Evolutionary conservation across 805 yeast species (phyloP).

Genomic region (Wickerhamiella azymoides): DNA sequence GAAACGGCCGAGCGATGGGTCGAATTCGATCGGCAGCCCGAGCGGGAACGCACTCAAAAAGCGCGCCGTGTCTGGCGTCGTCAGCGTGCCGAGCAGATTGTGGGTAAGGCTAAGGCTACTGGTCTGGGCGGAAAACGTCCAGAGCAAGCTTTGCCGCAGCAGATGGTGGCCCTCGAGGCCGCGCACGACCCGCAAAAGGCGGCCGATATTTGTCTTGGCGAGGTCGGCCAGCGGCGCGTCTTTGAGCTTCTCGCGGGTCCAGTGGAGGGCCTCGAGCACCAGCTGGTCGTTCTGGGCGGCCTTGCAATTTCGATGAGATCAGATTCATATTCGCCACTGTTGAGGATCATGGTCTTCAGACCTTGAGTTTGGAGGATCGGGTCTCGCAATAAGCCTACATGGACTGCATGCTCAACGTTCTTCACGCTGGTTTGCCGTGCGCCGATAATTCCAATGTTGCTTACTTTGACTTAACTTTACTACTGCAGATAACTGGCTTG

Average conservation of each 20-base stretch:
- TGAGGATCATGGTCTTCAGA: too few species aligned
- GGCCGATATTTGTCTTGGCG: background rate
- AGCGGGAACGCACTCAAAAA: background rate
- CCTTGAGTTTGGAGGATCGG: too few species aligned
- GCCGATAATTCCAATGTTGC: too few species aligned
- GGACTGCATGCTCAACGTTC: too few species aligned
- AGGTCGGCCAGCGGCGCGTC: background rate
- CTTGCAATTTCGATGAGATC: too few species aligned
- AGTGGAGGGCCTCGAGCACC: background rate
- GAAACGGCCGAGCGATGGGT: background rate
- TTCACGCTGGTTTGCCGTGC: too few species aligned
- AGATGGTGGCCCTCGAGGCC: slow-evolving; percentile 31
- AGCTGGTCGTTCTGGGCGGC: background rate
- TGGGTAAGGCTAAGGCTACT: background rate
- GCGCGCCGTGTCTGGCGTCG: background rate
- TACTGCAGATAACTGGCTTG: too few species aligned
- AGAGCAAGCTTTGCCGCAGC: slow-evolving; percentile 24
- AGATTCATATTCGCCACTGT: too few species aligned
- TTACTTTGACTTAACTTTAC: too few species aligned
- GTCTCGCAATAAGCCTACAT: too few species aligned
- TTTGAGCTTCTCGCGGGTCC: background rate
- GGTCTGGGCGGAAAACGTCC: slow-evolving; percentile 20
- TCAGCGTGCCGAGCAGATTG: background rate
- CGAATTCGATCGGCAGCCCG: slow-evolving; percentile 1
- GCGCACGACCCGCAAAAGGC: background rate